Base-by-base conservation (phyloP, 148 eudicot genomes). In the Hydrangea macrophylla region DNA sequence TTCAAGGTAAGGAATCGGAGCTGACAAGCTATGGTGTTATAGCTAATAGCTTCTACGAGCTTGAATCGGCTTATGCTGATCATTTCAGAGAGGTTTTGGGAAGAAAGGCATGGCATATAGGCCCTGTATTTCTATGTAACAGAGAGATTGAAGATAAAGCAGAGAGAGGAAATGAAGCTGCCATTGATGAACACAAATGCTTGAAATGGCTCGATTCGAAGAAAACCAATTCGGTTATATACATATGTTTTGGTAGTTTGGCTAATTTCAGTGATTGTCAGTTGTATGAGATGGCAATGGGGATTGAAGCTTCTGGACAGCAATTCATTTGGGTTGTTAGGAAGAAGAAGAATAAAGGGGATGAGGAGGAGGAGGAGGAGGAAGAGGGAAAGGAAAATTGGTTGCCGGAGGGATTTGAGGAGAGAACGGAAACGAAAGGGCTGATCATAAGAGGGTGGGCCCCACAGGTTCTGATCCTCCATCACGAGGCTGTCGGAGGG, bases 21-120 rank as follows among this genome's bases (percentile, higher is more conserved):
- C 0, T 15, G 35, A 12, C 3, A 36, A 79, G 75, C 55, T 74
- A 70, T 62, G 82, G 82, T 45, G 75, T 70, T 48, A 51, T 79
- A 45, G 73, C 74, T n/a, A 79, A 79, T 28, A 79, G 82, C 65
- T 79, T 79, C 40, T 73, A 72, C 12, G 78, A 76, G 60, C 71
- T 81, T 7, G 76, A 79, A 60, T 64, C 61, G 0, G 72, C 62
- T 10, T 77, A 72, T 58, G 70, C 62, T 6, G 56, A 68, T 35
- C 55, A 77, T 51, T 72, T 68, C 50, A 56, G 62, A 62, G 59
- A 35, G 12, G 71, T 57, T 13, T 24, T 78, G 45, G 64, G 65
- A 2, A 33, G 60, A 48, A 77, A 42, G 31, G 70, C 70, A 0
- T 77, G 81, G 81, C 68, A 72, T 7, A 69, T 77, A 28, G 81